A percentile compares a stretch with the other conserved stretches of the same genome.
phyloP scores from a whole-genome alignment of 164 flowering plant genomes.

The Vitis rupestris region DNA sequence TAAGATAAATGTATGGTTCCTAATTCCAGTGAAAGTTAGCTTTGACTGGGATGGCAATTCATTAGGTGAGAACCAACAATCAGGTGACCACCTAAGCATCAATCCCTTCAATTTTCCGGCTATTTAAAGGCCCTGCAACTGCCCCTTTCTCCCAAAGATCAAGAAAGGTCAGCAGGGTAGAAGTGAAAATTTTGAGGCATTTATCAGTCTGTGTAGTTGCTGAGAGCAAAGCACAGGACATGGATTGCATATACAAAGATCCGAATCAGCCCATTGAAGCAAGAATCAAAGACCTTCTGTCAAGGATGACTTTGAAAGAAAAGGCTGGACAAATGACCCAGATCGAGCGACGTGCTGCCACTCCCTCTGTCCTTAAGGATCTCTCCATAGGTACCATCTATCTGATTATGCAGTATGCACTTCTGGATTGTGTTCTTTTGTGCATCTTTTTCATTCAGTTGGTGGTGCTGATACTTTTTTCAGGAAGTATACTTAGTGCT shows the following conservation, averaged over 20 bases:
- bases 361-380: constrained; percentile 35
- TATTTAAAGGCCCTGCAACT: too few relatives aligned
- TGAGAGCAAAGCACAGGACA: constrained; percentile 1
- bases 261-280: constrained; percentile 45
- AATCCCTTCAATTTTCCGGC: too few relatives aligned
- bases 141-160: too few relatives aligned
- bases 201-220: too few relatives aligned
- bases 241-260: constrained; percentile 38
- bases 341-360: constrained; percentile 56
- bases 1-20: too few relatives aligned
- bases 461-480: constrained; percentile 3
- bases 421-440: neutral
- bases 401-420: neutral
- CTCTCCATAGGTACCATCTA: constrained; percentile 38
- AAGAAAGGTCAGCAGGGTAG: too few relatives aligned
- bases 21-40: too few relatives aligned
- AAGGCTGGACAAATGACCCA: constrained; percentile 79
- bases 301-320: constrained; percentile 60
- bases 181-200: too few relatives aligned
- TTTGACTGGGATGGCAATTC: too few relatives aligned
- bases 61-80: too few relatives aligned
- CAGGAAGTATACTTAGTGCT: constrained; percentile 62
- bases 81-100: too few relatives aligned
- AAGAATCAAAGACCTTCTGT: constrained; percentile 58
- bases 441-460: constrained; percentile 1